Percentiles rank a stretch among this genome's conserved stretches.
phyloP scores from a whole-genome alignment of 148 eudicot species.

The Dysphania ambrosioides region DNA sequence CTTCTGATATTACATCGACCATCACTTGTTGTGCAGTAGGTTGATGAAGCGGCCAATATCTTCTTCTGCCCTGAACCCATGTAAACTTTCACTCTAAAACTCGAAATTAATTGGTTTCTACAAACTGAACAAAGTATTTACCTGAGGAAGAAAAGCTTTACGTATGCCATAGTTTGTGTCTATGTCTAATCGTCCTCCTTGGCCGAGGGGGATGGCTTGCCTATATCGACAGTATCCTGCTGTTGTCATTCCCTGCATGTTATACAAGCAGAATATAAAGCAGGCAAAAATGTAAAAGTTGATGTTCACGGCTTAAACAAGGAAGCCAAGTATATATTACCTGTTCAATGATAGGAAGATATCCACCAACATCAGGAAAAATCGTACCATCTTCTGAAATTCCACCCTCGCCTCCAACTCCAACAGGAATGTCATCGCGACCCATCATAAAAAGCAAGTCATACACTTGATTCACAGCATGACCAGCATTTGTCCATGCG shows the following conservation, averaged over 20 bases:
- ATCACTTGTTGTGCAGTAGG: constrained; percentile 79
- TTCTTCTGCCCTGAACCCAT: constrained; percentile 59
- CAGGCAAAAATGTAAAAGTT: too few relatives aligned
- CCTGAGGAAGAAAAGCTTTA: constrained; percentile 84
- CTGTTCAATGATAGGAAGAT: constrained; percentile 72
- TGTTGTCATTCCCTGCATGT: constrained; percentile 59
- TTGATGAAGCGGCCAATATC: constrained; percentile 61
- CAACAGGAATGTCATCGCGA: constrained; percentile 72
- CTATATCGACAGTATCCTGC: constrained; percentile 79
- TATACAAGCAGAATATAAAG: not conserved
- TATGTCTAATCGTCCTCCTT: constrained; percentile 61
- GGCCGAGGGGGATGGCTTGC: constrained; percentile 76
- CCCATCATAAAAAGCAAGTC: constrained; percentile 91
- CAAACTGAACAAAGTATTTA: constrained; percentile 24
- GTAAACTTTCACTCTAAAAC: not conserved
- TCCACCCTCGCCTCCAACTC: constrained; percentile 92
- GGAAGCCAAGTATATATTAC: constrained; percentile 13
- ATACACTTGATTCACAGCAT: constrained; percentile 76
- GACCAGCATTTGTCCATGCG: constrained; percentile 82
- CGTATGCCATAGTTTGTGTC: constrained; percentile 73
- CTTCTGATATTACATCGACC: constrained; percentile 64
- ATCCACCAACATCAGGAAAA: constrained; percentile 77
- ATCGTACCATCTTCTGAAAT: constrained; percentile 65
- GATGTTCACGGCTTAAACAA: too few relatives aligned
- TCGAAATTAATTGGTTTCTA: too few relatives aligned